Evolutionary conservation across 2,329 filamentous ascomycete genomes (phyloP).

Genomic region (Calonectria naviculata): DNA sequence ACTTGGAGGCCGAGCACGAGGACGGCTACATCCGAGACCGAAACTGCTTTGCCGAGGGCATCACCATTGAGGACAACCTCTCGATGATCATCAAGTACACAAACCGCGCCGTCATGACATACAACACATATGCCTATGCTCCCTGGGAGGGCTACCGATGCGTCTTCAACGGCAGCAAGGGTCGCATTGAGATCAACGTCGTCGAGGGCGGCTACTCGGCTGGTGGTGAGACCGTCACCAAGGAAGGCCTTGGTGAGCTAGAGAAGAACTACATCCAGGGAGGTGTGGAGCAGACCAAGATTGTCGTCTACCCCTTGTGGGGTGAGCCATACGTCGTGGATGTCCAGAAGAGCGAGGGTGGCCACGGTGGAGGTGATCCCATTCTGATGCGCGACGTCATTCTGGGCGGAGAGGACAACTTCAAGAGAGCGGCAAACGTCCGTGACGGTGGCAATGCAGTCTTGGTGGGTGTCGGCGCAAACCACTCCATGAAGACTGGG

Average conservation of each 20-base stretch:
- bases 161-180: constrained; percentile 68
- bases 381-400: constrained; percentile 64
- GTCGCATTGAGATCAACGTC: constrained; percentile 69
- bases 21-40: constrained; percentile 71
- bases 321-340: constrained; percentile 67
- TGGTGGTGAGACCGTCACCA: constrained; percentile 59
- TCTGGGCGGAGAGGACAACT: constrained; percentile 64
- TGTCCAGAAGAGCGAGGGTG: constrained; percentile 62
- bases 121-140: constrained; percentile 68
- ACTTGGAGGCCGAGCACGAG: constrained; percentile 71
- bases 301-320: constrained; percentile 65
- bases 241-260: constrained; percentile 59
- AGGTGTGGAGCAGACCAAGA: constrained; percentile 49
- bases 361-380: constrained; percentile 70
- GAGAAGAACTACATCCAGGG: constrained; percentile 37
- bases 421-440: constrained; percentile 65
- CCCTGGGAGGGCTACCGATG: constrained; percentile 71
- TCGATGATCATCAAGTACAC: constrained; percentile 68
- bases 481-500: constrained; percentile 58
- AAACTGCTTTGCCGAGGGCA: constrained; percentile 71
- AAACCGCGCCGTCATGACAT: constrained; percentile 68
- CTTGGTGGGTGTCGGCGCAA: constrained; percentile 69
- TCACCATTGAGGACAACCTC: constrained; percentile 74
- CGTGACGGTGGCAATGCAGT: constrained; percentile 69
- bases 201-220: constrained; percentile 71